Evolutionary conservation across 208 protist species (phyloP).

Genomic region (Strigomonas culicis): DNA sequence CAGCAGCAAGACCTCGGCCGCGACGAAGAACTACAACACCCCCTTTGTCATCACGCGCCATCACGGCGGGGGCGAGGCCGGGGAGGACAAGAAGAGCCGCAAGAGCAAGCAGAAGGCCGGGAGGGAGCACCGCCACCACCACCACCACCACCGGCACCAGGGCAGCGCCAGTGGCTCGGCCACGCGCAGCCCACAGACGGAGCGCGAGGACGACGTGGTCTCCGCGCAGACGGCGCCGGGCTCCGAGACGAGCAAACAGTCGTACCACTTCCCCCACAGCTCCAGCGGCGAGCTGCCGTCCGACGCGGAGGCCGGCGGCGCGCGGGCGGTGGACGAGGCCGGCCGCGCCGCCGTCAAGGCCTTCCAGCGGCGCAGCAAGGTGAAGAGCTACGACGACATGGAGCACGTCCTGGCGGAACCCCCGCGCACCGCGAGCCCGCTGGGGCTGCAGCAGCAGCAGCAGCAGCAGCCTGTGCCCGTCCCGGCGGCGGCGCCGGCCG

Average conservation of each 20-base stretch:
- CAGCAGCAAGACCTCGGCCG: background rate
- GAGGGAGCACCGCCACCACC: background rate
- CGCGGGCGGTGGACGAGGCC: background rate
- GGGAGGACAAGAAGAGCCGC: background rate
- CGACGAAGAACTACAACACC: conserved; percentile 2
- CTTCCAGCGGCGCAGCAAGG: background rate
- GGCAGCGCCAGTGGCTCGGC: background rate
- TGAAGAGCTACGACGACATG: background rate
- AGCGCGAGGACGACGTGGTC: too few species aligned
- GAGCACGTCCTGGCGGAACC: too few species aligned
- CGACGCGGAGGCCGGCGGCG: background rate
- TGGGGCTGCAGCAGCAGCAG: background rate
- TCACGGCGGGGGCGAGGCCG: background rate
- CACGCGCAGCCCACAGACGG: background rate
- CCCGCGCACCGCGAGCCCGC: too few species aligned
- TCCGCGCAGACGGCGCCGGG: too few species aligned
- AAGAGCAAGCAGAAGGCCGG: background rate
- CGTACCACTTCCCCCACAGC: background rate
- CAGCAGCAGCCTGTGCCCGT: background rate
- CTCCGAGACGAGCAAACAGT: too few species aligned
- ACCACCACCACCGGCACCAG: background rate
- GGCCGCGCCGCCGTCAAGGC: background rate
- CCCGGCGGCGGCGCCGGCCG: too few species aligned
- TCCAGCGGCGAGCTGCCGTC: background rate
- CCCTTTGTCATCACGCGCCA: background rate